Evolutionary conservation across 2,329 filamentous ascomycete genomes (phyloP).

Genomic region (Colletotrichum agaves): DNA sequence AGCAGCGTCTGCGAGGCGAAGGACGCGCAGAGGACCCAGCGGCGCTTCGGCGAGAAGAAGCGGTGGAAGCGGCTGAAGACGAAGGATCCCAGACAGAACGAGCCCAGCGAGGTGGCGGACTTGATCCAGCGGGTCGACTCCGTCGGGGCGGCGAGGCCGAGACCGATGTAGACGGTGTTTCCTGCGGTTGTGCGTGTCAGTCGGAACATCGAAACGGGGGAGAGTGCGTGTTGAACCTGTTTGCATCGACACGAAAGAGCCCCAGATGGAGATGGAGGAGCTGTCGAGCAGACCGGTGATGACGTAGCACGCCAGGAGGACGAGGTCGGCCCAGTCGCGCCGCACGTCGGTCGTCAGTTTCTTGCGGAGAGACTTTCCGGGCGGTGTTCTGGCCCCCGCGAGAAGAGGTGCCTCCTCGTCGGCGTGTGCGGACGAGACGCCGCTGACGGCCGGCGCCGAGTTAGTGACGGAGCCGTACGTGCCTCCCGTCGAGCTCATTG

Average conservation of each 20-base stretch:
- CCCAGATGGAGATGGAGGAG: slow-evolving; percentile 80
- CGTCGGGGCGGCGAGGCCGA: slow-evolving; percentile 72
- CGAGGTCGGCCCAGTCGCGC: slow-evolving; percentile 72
- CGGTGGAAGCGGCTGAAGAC: slow-evolving; percentile 77
- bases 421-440: slow-evolving; percentile 2
- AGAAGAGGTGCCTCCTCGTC: slow-evolving; percentile 51
- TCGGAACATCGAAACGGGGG: background rate
- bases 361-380: slow-evolving; percentile 42
- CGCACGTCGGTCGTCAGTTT: slow-evolving; percentile 60
- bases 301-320: slow-evolving; percentile 78
- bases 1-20: slow-evolving; percentile 64
- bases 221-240: slow-evolving; percentile 64
- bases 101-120: slow-evolving; percentile 74
- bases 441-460: slow-evolving; percentile 24
- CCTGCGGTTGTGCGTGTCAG: slow-evolving; percentile 50
- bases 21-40: slow-evolving; percentile 72
- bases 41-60: slow-evolving; percentile 66
- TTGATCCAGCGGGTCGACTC: slow-evolving; percentile 74
- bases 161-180: slow-evolving; percentile 82
- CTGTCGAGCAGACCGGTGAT: slow-evolving; percentile 84
- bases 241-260: slow-evolving; percentile 86
- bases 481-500: slow-evolving; percentile 10
- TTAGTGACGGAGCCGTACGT: slow-evolving; percentile 27
- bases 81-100: slow-evolving; percentile 79
- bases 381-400: slow-evolving; percentile 35